Evolutionary conservation across 1,284 basidiomycete genomes (phyloP).

Genomic region (Apiotrichum domesticum): DNA sequence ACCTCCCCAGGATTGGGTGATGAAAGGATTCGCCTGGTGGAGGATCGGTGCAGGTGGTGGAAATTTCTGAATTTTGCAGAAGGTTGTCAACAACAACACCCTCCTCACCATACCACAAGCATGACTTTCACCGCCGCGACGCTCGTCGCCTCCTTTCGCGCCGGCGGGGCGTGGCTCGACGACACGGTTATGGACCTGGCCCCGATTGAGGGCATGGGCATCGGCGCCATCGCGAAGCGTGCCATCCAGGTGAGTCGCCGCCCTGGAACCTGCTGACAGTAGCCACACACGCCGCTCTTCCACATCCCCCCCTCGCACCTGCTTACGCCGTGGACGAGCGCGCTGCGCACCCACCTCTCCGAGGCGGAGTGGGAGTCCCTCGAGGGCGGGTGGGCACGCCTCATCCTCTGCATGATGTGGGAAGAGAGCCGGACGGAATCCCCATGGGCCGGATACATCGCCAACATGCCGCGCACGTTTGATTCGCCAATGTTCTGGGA

Average conservation of each 20-base stretch:
- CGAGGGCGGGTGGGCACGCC: slow-evolving; percentile 71
- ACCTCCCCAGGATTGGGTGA: no score
- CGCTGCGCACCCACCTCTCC: slow-evolving; percentile 54
- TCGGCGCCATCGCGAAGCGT: slow-evolving; percentile 37
- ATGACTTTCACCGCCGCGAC: slow-evolving; percentile 10
- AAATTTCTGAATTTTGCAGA: no score
- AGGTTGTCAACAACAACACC: no score
- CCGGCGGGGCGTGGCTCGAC: slow-evolving; percentile 37
- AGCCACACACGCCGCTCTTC: slow-evolving; percentile 57
- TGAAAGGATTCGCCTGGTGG: no score
- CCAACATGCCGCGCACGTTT: slow-evolving; percentile 63
- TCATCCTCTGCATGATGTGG: slow-evolving; percentile 95
- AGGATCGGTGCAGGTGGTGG: no score
- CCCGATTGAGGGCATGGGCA: slow-evolving; percentile 39
- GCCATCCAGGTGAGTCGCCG: slow-evolving; percentile 39
- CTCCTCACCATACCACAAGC: neutral
- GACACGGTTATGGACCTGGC: slow-evolving; percentile 22
- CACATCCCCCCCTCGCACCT: slow-evolving; percentile 71
- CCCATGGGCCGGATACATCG: slow-evolving; percentile 57
- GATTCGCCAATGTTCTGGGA: slow-evolving; percentile 95
- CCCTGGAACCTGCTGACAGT: neutral
- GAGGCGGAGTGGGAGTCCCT: slow-evolving; percentile 59
- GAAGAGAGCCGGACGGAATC: slow-evolving; percentile 60
- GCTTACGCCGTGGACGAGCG: slow-evolving; percentile 71
- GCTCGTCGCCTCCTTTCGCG: slow-evolving; percentile 27